phyloP scores from a whole-genome alignment of 768 basidiomycete species.

The Dendrothele bispora region DNA sequence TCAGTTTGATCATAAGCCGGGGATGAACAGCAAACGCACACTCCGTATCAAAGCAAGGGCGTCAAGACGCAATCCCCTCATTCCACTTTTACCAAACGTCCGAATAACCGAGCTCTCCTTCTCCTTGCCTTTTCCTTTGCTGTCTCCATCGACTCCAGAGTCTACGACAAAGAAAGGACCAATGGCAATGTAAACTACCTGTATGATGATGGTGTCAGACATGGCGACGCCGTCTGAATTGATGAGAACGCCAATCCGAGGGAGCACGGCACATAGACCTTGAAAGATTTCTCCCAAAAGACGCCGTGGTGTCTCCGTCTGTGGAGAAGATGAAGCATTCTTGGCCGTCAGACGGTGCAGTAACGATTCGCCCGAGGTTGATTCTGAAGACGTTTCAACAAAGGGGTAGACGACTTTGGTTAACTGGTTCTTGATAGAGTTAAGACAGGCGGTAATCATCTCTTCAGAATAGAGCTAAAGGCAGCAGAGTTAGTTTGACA shows the following conservation, averaged over 20 bases:
- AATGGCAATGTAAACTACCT: conserved; percentile 89
- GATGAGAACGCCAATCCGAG: conserved; percentile 73
- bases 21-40: conserved; percentile 46
- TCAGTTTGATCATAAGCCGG: conserved; percentile 1
- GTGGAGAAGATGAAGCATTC: conserved; percentile 24
- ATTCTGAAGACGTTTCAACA: conserved; percentile 64
- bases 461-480: conserved; percentile 90
- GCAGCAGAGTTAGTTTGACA: neutral
- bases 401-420: conserved; percentile 83
- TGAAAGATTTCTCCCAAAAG: conserved; percentile 72
- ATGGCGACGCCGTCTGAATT: conserved; percentile 63
- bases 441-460: conserved; percentile 77
- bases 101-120: conserved; percentile 62
- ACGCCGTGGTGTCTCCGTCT: conserved; percentile 37
- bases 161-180: conserved; percentile 94
- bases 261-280: conserved; percentile 67
- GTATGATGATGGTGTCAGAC: conserved; percentile 90
- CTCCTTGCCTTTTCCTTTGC: conserved; percentile 39
- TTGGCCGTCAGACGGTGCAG: conserved; percentile 50
- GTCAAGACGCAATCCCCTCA: conserved; percentile 80
- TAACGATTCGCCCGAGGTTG: conserved; percentile 41
- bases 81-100: conserved; percentile 75
- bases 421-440: conserved; percentile 77
- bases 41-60: conserved; percentile 82
- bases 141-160: conserved; percentile 34